A percentile compares a stretch with the other conserved stretches of the same genome.
phyloP scores from a whole-genome alignment of 2,329 filamentous ascomycete genomes.

The Stemphylium lycopersici region DNA sequence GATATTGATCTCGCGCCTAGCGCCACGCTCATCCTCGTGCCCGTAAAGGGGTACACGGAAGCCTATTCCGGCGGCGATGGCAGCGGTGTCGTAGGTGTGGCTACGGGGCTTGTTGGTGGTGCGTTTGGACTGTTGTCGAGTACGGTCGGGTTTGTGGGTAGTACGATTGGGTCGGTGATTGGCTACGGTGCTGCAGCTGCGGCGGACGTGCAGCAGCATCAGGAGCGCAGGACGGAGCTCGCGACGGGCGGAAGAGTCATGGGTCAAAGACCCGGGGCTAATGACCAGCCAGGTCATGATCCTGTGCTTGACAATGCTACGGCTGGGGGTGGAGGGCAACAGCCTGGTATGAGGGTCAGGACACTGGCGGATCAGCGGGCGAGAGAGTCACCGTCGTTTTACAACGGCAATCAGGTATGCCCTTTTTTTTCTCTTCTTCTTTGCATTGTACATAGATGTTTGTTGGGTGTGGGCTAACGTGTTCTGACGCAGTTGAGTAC shows the following conservation, averaged over 20 bases:
- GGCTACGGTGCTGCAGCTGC: conserved; percentile 23
- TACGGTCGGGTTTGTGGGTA: conserved; percentile 43
- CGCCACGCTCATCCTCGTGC: conserved; percentile 82
- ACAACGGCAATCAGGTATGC: conserved; percentile 88
- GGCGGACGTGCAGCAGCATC: conserved; percentile 6
- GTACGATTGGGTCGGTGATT: conserved; percentile 39
- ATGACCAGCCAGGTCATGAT: not conserved
- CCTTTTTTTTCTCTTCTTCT: too few species aligned
- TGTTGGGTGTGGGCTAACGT: not conserved
- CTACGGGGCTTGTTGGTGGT: conserved; percentile 42
- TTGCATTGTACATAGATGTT: too few species aligned
- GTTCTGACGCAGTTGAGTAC: conserved; percentile 6
- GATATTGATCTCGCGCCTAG: conserved; percentile 78
- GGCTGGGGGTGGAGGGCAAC: too few species aligned
- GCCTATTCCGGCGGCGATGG: conserved; percentile 58
- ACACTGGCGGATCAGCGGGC: conserved; percentile 55
- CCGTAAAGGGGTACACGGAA: conserved; percentile 66
- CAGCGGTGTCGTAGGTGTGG: conserved; percentile 35
- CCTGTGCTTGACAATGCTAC: conserved; percentile 10
- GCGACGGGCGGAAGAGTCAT: conserved; percentile 12
- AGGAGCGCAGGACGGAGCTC: too few species aligned
- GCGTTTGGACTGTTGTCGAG: conserved; percentile 44
- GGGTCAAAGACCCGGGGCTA: conserved; percentile 10
- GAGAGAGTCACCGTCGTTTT: conserved; percentile 70
- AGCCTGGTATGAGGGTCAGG: conserved; percentile 48